Base-by-base conservation (phyloP, 1,139 yeast species). In the Debaryomyces psychrophilus region DNA sequence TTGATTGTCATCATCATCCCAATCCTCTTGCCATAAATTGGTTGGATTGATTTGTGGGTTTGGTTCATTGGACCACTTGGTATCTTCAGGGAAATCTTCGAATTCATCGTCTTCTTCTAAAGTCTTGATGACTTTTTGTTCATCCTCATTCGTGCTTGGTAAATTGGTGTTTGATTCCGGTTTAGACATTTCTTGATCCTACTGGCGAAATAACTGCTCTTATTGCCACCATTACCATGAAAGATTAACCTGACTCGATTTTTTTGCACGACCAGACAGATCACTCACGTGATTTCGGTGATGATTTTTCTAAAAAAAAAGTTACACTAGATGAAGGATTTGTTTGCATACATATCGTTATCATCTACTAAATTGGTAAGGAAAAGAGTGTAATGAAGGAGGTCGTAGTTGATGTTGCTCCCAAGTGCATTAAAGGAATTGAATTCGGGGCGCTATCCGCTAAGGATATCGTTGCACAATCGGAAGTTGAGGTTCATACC, bases 61-160 rank as follows among this genome's bases (percentile, higher is more conserved):
- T 45, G 70, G 60, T 20, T 61, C 63, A 31, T 49, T 56, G 12
- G 64, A 62, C 87, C 73, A 73, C 67, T 86, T 81, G 29, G 69
- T 61, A 58, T 89, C 96, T 45, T 83, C 90, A 3, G 96, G 97
- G 67, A 90, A 90, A 62, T 90, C 97, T 71, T 90, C 97, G 64
- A 90, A 90, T 66, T 90, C 97, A 64, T 90, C 97, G 61, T 90
- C 97, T 57, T 89, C 96, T 61, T 90, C 97, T 47, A 90, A 72
- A 2, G 92, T 79, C 59, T 81, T 80, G 60, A 80, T 72, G 33
- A 73, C 65, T 54, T 72, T 69, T 48, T 71, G 59, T 46, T 65
- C 68, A 44, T 65, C 67, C 37, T 63, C 65, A 12, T 57, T 41
- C 22, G 31, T 40, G 8, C 12, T 34, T 50, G 31, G 57, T 49